These are phyloP conservation scores for Abrus precatorius DNA, from an alignment of 306 rosid species.

Conservation along the genomic window DNA sequence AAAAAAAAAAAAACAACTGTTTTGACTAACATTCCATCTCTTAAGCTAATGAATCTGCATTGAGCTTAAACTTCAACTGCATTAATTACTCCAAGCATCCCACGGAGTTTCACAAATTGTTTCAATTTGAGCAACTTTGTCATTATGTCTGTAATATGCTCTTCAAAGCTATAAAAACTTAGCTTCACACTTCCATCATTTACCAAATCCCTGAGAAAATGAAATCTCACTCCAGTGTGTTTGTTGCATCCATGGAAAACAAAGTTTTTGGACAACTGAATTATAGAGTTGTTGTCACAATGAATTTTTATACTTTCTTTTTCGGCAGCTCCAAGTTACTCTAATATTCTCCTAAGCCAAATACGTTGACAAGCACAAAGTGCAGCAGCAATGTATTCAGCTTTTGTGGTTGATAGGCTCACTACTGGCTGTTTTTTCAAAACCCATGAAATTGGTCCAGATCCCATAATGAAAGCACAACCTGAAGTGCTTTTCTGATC, in stretches of 20 bases:
- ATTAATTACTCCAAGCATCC: neutral
- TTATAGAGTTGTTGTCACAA: neutral
- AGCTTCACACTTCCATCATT: neutral
- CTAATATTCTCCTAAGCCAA: too few species aligned
- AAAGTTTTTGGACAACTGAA: neutral
- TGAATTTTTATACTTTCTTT: neutral
- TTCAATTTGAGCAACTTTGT: neutral
- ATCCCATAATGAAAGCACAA: too few species aligned
- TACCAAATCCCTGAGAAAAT: neutral
- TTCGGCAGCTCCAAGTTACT: neutral
- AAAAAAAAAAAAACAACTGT: too few species aligned
- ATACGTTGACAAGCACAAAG: too few species aligned
- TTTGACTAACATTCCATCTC: too few species aligned
- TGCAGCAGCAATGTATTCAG: too few species aligned
- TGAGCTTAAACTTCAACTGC: neutral
- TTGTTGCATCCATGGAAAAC: too few species aligned
- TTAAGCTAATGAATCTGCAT: neutral
- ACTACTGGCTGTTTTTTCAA: too few species aligned
- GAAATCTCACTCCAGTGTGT: too few species aligned
- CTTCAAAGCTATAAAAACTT: neutral
- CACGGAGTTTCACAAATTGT: neutral
- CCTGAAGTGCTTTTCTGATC: too few species aligned
- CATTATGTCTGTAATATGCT: neutral
- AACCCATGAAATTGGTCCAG: too few species aligned
- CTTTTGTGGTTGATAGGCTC: too few species aligned